Base-by-base conservation (phyloP, 2,329 filamentous ascomycete genomes). In the Colletotrichum liaoningense region DNA sequence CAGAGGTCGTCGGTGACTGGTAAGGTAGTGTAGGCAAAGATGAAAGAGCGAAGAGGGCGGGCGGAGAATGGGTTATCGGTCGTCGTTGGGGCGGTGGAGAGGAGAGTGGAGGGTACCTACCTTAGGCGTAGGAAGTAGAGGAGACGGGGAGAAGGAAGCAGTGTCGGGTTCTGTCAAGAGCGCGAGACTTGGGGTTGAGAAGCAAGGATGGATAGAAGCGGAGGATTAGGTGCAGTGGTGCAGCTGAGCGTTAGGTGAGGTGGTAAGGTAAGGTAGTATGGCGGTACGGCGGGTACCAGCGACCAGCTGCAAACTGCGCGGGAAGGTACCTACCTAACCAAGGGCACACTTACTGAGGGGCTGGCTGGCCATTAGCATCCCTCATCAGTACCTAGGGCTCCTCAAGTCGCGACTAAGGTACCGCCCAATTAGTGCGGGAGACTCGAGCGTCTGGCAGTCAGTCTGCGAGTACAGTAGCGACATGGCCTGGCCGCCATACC, bases 401-500 rank as follows among this genome's bases (percentile, higher is more conserved):
- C 30, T 33, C 30, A 33, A 33, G 30, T 33, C 8, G 30, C 30
- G 30, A 33, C 30, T 33, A 33, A 33, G 30, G 30, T 33, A 33
- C 30, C 8, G 3, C 30, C 33, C 11, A 22, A 42, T 42, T 42
- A 19, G 38, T 42, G 38, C 1, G 16, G 16, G 14, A 42, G 11
- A 12, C 33, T 12, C 11, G 11, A 35, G 42, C n/a, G 42, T 22
- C 42, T n/a, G 19, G 42, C 42, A 49, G 42, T n/a, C 42, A 49
- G 7, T n/a, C 42, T 49, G 7, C 19, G 42, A 38, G 35, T 3
- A 26, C 14, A 19, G 42, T 57, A 54, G 64, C 58, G 30, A 49
- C 65, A 68, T 57, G 49, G 69, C 38, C 64, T 63, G 28, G 64
- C 46, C 69, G 49, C 69, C 59, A 69, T 69, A 63, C 69, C 65